Conservation (phyloP, 768 basidiomycete genomes). For the Suillus luteus region DNA sequence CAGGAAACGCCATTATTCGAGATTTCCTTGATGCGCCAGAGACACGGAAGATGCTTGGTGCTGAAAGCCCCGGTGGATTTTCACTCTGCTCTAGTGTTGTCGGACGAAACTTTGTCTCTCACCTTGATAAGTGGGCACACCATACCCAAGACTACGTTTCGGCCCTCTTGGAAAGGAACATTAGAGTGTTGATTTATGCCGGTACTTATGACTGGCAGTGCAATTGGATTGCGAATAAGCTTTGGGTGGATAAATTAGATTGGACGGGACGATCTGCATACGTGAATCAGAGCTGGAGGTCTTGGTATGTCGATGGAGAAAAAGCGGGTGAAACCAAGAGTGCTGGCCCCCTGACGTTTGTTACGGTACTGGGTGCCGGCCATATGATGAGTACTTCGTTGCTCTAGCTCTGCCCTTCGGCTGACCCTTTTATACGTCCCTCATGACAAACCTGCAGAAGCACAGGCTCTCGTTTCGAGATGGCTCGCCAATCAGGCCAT, state of each 20-base stretch:
- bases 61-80: slow-evolving; percentile 51
- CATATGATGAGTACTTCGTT: slow-evolving; percentile 58
- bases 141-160: slow-evolving; percentile 61
- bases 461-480: slow-evolving; percentile 60
- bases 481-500: slow-evolving; percentile 55
- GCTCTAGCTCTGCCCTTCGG: slow-evolving; percentile 14
- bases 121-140: slow-evolving; percentile 61
- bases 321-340: slow-evolving; percentile 59
- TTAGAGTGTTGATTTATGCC: slow-evolving; percentile 56
- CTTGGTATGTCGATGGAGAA: slow-evolving; percentile 58
- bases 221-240: slow-evolving; percentile 67
- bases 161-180: slow-evolving; percentile 53
- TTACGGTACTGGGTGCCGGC: slow-evolving; percentile 67
- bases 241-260: slow-evolving; percentile 57
- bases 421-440: slow-evolving; percentile 49
- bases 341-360: slow-evolving; percentile 61
- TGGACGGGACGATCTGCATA: slow-evolving; percentile 61
- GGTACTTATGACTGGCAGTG: slow-evolving; percentile 59
- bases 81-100: slow-evolving; percentile 58
- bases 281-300: slow-evolving; percentile 40
- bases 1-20: slow-evolving; percentile 41
- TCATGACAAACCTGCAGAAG: slow-evolving; percentile 67
- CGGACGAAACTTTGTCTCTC: slow-evolving; percentile 48
- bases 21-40: slow-evolving; percentile 49
- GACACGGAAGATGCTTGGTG: slow-evolving; percentile 48